These are phyloP conservation scores for Drechslerella coelobrocha DNA, from an alignment of 2,329 filamentous ascomycete genomes.

Conservation along the genomic window DNA sequence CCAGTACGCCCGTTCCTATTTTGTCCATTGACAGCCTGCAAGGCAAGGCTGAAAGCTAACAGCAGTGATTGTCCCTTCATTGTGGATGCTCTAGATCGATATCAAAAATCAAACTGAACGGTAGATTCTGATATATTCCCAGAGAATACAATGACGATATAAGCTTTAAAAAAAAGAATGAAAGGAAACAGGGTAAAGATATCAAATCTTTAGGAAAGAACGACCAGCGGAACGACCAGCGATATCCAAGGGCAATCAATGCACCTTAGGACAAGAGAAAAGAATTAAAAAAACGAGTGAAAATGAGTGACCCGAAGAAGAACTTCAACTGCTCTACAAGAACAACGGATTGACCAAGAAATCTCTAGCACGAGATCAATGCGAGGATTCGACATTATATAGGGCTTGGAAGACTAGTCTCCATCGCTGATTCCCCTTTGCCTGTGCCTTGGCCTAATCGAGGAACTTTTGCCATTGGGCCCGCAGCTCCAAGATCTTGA, in stretches of 20 bases:
- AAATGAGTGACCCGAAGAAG: conserved; percentile 46
- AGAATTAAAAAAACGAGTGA: conserved; percentile 42
- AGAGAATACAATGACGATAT: conserved; percentile 46
- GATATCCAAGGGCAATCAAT: conserved; percentile 55
- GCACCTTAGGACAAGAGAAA: conserved; percentile 53
- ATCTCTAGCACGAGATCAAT: conserved; percentile 16
- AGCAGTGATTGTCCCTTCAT: conserved; percentile 44
- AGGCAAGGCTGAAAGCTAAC: conserved; percentile 41
- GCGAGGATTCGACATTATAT: conserved; percentile 21
- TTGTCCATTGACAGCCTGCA: conserved; percentile 21
- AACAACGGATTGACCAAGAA: conserved; percentile 19
- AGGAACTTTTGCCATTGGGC: conserved; percentile 9
- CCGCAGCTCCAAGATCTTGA: conserved; percentile 24
- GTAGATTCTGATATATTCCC: conserved; percentile 28
- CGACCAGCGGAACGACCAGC: conserved; percentile 48
- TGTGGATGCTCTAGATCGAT: conserved; percentile 24
- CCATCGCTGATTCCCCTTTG: conserved; percentile 12
- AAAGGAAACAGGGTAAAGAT: conserved; percentile 43
- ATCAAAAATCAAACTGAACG: conserved; percentile 27
- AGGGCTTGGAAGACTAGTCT: conserved; percentile 16
- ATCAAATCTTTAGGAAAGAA: conserved; percentile 37
- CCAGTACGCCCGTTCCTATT: background rate
- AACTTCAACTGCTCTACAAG: conserved; percentile 34
- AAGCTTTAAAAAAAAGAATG: conserved; percentile 35
- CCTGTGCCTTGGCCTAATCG: conserved; percentile 12